Conservation (phyloP, 2,329 filamentous ascomycete genomes). For the Onygenales sp. region DNA sequence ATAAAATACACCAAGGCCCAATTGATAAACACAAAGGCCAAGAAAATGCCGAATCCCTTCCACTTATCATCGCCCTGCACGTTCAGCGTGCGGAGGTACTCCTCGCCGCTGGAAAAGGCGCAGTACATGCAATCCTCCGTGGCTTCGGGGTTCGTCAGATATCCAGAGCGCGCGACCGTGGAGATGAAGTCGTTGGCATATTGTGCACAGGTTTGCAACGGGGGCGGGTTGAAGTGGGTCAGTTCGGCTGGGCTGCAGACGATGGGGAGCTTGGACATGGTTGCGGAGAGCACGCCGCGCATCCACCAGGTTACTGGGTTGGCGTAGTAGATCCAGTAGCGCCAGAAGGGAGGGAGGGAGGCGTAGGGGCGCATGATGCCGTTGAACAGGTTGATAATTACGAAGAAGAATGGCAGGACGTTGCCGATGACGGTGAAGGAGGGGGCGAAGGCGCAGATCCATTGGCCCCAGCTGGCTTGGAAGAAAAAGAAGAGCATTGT, state of each 20-base stretch:
- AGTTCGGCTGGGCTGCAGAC: constrained; percentile 48
- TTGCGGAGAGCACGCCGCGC: constrained; percentile 57
- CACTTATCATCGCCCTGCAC: constrained; percentile 7
- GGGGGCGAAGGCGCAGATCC: constrained; percentile 74
- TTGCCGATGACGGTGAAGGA: constrained; percentile 71
- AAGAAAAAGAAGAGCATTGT: constrained; percentile 69
- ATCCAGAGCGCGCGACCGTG: constrained; percentile 39
- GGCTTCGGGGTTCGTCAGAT: constrained; percentile 52
- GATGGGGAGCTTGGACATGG: constrained; percentile 45
- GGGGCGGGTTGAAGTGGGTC: constrained; percentile 56
- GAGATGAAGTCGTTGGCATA: constrained; percentile 55
- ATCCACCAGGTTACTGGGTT: constrained; percentile 66
- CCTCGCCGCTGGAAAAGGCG: neutral
- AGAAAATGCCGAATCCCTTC: constrained; percentile 7
- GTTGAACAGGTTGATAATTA: constrained; percentile 68
- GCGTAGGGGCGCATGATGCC: constrained; percentile 63
- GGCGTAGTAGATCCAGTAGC: constrained; percentile 58
- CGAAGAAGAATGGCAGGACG: constrained; percentile 68
- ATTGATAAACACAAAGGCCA: constrained; percentile 6
- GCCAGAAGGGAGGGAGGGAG: constrained; percentile 59
- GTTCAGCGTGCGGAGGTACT: constrained; percentile 5
- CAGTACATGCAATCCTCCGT: constrained; percentile 39
- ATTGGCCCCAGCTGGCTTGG: constrained; percentile 67
- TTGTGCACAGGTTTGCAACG: constrained; percentile 51
- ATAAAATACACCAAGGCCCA: constrained; percentile 8